phyloP scores from a whole-genome alignment of 805 yeast genomes.

The Phaffomyces antillensis region DNA sequence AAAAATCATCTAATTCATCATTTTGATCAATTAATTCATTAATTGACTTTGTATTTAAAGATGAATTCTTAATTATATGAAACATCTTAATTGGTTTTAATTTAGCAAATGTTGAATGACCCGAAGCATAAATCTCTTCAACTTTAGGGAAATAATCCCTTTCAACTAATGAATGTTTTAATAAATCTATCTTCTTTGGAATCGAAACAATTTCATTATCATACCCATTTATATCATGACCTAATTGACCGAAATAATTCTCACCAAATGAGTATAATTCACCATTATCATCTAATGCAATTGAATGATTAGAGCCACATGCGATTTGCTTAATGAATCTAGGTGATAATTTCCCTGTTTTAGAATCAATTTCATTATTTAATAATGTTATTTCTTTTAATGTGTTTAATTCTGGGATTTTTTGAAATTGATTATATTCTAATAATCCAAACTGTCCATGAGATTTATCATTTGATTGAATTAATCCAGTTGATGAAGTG shows the following conservation, averaged over 20 bases:
- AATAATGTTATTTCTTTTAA: conserved; percentile 52
- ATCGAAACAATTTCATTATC: conserved; percentile 62
- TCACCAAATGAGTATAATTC: conserved; percentile 81
- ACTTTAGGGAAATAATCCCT: conserved; percentile 40
- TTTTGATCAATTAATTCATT: conserved; percentile 18
- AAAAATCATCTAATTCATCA: conserved; percentile 25
- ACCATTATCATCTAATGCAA: conserved; percentile 64
- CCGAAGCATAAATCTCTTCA: conserved; percentile 58
- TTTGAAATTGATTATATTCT: conserved; percentile 54
- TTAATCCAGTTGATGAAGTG: conserved; percentile 51
- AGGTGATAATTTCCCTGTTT: conserved; percentile 17
- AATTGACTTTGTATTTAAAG: not conserved
- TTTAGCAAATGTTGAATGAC: conserved; percentile 52
- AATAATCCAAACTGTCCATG: conserved; percentile 87
- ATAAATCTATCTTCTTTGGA: conserved; percentile 49
- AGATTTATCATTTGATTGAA: conserved; percentile 24
- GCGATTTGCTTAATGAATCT: conserved; percentile 55
- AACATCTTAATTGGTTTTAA: conserved; percentile 27
- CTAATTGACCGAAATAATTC: conserved; percentile 81
- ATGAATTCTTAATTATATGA: conserved; percentile 23
- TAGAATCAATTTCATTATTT: conserved; percentile 34
- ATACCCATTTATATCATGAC: conserved; percentile 50
- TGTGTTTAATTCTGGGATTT: conserved; percentile 40
- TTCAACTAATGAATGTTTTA: conserved; percentile 30
- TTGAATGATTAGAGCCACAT: conserved; percentile 65